A percentile compares a stretch with the other conserved stretches of the same genome.
Evolutionary conservation across 2,329 filamentous ascomycete species (phyloP).

Genomic region (Bimuria novae-zelandiae): DNA sequence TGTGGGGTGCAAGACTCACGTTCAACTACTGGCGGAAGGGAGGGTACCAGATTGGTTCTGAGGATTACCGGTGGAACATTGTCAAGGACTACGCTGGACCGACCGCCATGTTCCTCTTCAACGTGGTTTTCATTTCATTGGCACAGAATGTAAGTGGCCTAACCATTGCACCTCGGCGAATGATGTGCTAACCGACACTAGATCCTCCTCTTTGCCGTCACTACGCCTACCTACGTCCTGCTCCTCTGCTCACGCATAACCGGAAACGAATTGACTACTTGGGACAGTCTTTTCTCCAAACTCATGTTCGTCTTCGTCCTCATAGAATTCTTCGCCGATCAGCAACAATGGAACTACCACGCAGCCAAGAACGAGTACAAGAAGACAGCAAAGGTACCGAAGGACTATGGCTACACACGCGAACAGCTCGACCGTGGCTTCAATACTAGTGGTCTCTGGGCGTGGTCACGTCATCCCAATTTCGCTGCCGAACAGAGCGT

Average conservation of each 20-base stretch:
- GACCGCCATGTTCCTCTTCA: constrained; percentile 78
- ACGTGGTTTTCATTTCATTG: constrained; percentile 86
- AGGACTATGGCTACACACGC: constrained; percentile 64
- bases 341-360: constrained; percentile 93
- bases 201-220: constrained; percentile 77
- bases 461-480: constrained; percentile 89
- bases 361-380: constrained; percentile 77
- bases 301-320: constrained; percentile 61
- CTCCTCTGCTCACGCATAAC: constrained; percentile 72
- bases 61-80: constrained; percentile 93
- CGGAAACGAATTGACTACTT: constrained; percentile 50
- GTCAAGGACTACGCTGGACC: constrained; percentile 68
- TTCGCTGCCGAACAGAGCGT: constrained; percentile 90
- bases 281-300: constrained; percentile 64
- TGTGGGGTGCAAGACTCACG: constrained; percentile 91
- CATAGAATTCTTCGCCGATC: constrained; percentile 81
- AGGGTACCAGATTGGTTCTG: constrained; percentile 83
- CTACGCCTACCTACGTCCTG: constrained; percentile 82
- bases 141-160: constrained; percentile 62
- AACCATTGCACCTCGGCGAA: not conserved
- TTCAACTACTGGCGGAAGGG: constrained; percentile 98
- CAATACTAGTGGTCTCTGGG: constrained; percentile 81
- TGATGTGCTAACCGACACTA: constrained; percentile 37
- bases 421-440: constrained; percentile 90
- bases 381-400: constrained; percentile 71